phyloP scores from a whole-genome alignment of 176 grass and related monocot species.

The Carex cristatella region DNA sequence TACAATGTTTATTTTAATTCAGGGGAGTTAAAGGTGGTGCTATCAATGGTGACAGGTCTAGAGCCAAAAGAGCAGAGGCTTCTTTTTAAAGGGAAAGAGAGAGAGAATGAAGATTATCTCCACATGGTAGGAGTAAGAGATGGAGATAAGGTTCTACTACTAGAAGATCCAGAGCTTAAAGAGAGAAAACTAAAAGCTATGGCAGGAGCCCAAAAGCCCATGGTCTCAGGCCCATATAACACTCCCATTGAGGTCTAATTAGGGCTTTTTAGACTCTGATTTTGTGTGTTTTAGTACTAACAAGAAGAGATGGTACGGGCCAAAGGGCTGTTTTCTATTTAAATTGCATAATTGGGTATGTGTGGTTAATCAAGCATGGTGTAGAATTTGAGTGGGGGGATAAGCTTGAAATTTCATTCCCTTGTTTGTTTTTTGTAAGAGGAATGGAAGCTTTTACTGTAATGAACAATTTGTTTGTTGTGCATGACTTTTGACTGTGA shows the following conservation, averaged over 20 bases:
- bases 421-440: slow-evolving; percentile 27
- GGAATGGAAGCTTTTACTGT: slow-evolving; percentile 8
- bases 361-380: slow-evolving; percentile 2
- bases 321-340: not conserved
- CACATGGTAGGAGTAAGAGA: slow-evolving; percentile 93
- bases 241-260: slow-evolving; percentile 36
- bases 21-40: slow-evolving; percentile 66
- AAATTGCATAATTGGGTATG: slow-evolving; percentile 1
- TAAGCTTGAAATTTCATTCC: slow-evolving; percentile 2
- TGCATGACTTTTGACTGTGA: not conserved
- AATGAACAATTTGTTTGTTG: not conserved
- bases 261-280: not conserved
- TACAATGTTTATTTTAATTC: not conserved
- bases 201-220: slow-evolving; percentile 6
- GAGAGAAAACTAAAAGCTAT: slow-evolving; percentile 63
- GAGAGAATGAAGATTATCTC: slow-evolving; percentile 69
- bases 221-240: slow-evolving; percentile 19
- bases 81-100: slow-evolving; percentile 86
- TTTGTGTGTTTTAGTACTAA: slow-evolving; percentile 13
- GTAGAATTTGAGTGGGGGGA: not conserved
- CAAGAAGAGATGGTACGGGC: slow-evolving; percentile 5
- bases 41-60: slow-evolving; percentile 64
- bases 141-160: slow-evolving; percentile 74
- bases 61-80: slow-evolving; percentile 80
- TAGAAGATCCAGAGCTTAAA: slow-evolving; percentile 81